phyloP scores from a whole-genome alignment of 345 rosid genomes.

The Eucalyptus paniculata region DNA sequence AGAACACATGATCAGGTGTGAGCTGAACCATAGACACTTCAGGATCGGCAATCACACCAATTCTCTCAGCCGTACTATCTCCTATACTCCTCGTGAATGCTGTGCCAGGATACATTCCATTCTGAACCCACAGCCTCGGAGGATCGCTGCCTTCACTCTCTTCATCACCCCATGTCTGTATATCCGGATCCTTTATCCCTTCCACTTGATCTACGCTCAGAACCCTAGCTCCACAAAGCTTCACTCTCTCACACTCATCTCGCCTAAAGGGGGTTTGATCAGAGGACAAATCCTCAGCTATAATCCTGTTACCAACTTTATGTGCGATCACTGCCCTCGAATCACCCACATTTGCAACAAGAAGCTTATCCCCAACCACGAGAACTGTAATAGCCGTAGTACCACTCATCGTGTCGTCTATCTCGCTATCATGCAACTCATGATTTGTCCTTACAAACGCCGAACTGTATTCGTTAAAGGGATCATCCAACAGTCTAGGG shows the following conservation, averaged over 20 bases:
- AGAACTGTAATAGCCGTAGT: conserved; percentile 93
- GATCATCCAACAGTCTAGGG: conserved; percentile 52
- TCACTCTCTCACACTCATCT: conserved; percentile 91
- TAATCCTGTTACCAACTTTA: conserved; percentile 38
- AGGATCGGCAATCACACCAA: conserved; percentile 79
- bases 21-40: conserved; percentile 63
- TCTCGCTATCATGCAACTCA: conserved; percentile 60
- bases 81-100: conserved; percentile 95
- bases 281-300: conserved; percentile 74
- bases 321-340: conserved; percentile 90
- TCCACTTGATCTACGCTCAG: conserved; percentile 93
- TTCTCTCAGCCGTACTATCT: conserved; percentile 73
- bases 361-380: conserved; percentile 64
- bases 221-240: conserved; percentile 83
- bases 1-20: conserved; percentile 59
- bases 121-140: conserved; percentile 91
- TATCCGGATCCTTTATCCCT: conserved; percentile 76
- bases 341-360: conserved; percentile 96
- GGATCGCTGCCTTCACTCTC: conserved; percentile 92
- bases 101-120: conserved; percentile 92
- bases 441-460: conserved; percentile 53
- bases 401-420: conserved; percentile 94
- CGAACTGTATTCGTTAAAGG: conserved; percentile 51
- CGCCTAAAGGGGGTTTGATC: conserved; percentile 96
- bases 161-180: conserved; percentile 82